A percentile compares a stretch with the other conserved stretches of the same genome.
phyloP scores from a whole-genome alignment of 371 early-diverging fungal species.

The Dinochytrium kinnereticum region DNA sequence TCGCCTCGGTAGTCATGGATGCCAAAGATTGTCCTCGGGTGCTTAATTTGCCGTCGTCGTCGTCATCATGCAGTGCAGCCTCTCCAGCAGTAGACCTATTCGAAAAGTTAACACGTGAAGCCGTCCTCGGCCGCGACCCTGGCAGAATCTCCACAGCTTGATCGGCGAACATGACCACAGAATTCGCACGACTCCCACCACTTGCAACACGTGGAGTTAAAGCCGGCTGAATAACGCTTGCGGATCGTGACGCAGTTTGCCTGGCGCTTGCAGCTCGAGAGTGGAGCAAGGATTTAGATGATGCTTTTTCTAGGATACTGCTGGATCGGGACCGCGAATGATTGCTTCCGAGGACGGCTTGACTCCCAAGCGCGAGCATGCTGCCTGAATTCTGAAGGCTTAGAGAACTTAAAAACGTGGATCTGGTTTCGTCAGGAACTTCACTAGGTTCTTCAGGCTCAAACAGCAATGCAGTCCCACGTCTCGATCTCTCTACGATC shows the following conservation, averaged over 20 bases:
- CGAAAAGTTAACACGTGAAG: neutral
- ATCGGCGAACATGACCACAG: slow-evolving; percentile 4
- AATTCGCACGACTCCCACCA: neutral
- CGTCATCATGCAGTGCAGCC: neutral
- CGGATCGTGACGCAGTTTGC: neutral
- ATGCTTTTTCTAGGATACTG: neutral
- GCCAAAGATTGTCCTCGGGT: neutral
- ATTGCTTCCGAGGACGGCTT: neutral
- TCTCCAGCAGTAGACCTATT: neutral
- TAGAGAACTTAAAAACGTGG: neutral
- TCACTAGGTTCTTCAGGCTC: neutral
- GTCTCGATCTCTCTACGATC: neutral
- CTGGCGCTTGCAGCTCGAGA: neutral
- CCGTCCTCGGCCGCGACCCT: neutral
- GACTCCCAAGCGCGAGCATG: neutral
- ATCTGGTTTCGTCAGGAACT: neutral
- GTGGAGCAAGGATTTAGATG: neutral
- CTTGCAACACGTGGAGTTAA: neutral
- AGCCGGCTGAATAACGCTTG: neutral
- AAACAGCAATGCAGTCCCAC: neutral
- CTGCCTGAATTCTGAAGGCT: neutral
- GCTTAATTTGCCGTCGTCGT: neutral
- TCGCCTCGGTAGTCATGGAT: neutral
- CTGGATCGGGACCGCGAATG: neutral
- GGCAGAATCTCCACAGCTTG: neutral